Percentiles rank a stretch among this genome's conserved stretches.
Conservation (phyloP, 2,329 filamentous ascomycete genomes). For the Alternaria triticimaculans region DNA sequence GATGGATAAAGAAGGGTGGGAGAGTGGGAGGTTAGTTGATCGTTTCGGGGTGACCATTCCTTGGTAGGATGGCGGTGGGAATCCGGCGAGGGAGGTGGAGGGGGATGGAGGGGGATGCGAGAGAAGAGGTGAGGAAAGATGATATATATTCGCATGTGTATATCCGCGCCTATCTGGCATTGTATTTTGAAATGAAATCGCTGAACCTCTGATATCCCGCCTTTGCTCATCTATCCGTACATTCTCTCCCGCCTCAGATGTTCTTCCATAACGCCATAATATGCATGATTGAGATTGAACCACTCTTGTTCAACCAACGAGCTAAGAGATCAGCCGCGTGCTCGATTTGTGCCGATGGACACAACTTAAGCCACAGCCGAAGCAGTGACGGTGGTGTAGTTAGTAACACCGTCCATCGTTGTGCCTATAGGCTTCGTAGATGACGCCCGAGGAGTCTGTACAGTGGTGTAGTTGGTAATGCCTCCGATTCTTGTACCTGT, state of each 20-base stretch:
- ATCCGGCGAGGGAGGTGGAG: not conserved
- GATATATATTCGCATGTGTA: not conserved
- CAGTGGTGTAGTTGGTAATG: not conserved
- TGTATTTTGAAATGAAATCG: not conserved
- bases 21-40: conserved; percentile 54
- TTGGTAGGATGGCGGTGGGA: conserved; percentile 44
- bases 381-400: not conserved
- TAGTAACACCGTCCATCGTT: not conserved
- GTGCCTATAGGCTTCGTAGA: not conserved
- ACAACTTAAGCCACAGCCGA: not conserved
- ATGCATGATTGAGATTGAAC: not conserved
- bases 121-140: not conserved
- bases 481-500: not conserved
- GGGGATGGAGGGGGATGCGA: not conserved
- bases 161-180: not conserved
- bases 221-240: not conserved
- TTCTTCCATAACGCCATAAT: not conserved
- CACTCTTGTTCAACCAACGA: not conserved
- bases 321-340: not conserved
- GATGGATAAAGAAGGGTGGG: conserved; percentile 26
- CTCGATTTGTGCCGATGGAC: not conserved
- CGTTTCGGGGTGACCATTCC: conserved; percentile 51
- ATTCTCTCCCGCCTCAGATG: not conserved
- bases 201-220: not conserved
- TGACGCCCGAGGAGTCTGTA: not conserved